Conservation (phyloP, 2,329 filamentous ascomycete species). For the Penicillium brevicompactum region DNA sequence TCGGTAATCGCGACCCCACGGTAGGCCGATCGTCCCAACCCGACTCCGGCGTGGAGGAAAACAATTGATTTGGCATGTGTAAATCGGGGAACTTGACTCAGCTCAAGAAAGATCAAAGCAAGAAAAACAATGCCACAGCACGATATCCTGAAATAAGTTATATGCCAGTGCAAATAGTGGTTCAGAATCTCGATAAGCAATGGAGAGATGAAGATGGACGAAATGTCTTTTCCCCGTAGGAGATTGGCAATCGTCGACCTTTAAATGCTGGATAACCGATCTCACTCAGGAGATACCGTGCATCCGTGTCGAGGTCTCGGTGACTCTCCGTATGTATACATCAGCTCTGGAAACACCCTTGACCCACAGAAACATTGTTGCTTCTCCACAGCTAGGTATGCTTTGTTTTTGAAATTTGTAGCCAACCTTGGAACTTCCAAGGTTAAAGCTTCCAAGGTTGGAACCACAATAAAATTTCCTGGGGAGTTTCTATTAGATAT, state of each 20-base stretch:
- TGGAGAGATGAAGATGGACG: background rate
- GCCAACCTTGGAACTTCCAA: no score
- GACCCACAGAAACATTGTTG: background rate
- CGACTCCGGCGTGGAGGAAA: background rate
- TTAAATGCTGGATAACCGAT: background rate
- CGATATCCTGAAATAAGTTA: background rate
- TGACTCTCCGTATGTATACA: background rate
- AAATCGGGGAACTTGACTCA: background rate
- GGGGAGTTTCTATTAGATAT: no score
- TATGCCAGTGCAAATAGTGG: background rate
- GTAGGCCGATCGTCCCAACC: background rate
- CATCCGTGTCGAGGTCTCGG: background rate
- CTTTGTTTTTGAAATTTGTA: no score
- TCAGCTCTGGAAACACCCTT: background rate
- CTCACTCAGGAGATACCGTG: background rate
- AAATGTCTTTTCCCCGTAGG: background rate
- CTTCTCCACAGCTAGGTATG: background rate
- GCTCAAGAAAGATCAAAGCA: background rate
- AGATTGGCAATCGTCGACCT: background rate
- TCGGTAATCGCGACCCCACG: background rate
- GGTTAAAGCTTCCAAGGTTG: no score
- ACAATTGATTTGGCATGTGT: background rate
- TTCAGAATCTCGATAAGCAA: background rate
- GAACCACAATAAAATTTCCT: no score
- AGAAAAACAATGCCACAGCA: background rate